phyloP scores from a whole-genome alignment of 75 land plant species.

The Picea glauca region DNA sequence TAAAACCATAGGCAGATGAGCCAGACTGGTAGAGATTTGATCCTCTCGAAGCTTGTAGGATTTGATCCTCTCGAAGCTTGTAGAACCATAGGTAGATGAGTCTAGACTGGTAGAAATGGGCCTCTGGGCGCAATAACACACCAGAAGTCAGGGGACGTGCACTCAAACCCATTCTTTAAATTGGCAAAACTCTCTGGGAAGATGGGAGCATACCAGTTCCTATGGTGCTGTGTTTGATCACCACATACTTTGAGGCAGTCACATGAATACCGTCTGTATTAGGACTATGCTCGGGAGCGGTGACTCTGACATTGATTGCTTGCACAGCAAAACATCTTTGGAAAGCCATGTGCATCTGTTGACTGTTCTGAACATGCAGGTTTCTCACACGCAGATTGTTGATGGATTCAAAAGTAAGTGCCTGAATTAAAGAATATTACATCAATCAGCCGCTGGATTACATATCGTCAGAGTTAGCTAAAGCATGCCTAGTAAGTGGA shows the following conservation, averaged over 20 bases:
- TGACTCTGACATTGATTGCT: constrained; percentile 29
- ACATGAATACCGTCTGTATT: constrained; percentile 72
- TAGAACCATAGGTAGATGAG: no score
- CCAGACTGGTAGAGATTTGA: no score
- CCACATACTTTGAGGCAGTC: constrained; percentile 22
- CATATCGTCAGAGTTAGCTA: constrained; percentile 8
- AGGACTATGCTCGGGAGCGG: constrained; percentile 45
- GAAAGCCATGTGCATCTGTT: constrained; percentile 45
- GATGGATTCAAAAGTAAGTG: constrained; percentile 29
- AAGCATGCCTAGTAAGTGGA: neutral
- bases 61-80: no score
- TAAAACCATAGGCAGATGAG: no score
- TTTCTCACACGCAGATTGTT: constrained; percentile 35
- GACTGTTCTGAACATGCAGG: constrained; percentile 38
- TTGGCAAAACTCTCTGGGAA: neutral
- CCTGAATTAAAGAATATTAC: constrained; percentile 21
- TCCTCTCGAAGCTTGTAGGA: no score
- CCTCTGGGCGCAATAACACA: no score
- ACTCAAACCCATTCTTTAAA: no score
- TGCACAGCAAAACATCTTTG: constrained; percentile 22
- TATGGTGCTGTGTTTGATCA: constrained; percentile 31
- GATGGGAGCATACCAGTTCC: constrained; percentile 28
- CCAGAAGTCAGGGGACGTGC: no score
- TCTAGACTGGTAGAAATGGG: no score
- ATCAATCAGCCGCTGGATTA: constrained; percentile 13